Conservation (phyloP, 345 rosid species). For the Raphanus sativus region DNA sequence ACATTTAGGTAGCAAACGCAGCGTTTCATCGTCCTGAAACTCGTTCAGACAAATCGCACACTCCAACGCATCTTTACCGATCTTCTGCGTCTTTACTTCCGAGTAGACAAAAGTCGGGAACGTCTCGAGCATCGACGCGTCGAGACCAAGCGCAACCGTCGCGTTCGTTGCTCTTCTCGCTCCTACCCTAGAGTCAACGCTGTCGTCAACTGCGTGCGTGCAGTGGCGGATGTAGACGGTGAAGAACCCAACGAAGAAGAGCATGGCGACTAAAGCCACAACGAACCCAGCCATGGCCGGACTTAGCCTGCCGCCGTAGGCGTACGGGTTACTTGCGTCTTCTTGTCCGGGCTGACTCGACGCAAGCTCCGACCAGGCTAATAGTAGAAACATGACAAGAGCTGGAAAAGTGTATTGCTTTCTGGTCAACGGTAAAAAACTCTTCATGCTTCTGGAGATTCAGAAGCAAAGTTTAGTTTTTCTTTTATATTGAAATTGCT, state of each 20-base stretch:
- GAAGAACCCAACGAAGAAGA: conserved; percentile 61
- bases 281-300: conserved; percentile 69
- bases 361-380: conserved; percentile 24
- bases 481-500: not conserved
- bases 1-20: conserved; percentile 80
- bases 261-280: conserved; percentile 55
- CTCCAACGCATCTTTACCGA: conserved; percentile 78
- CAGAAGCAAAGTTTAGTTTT: no score
- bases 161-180: conserved; percentile 32
- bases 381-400: conserved; percentile 16
- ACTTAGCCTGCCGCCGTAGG: conserved; percentile 37
- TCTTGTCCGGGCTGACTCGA: conserved; percentile 11
- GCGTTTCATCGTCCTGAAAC: conserved; percentile 70
- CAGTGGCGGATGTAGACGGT: conserved; percentile 80
- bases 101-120: conserved; percentile 75
- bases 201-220: conserved; percentile 23
- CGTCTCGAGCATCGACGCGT: conserved; percentile 45
- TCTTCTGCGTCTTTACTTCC: conserved; percentile 65
- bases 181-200: conserved; percentile 2
- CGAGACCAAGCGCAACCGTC: conserved; percentile 56
- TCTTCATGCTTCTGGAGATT: not conserved
- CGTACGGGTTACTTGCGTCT: conserved; percentile 19
- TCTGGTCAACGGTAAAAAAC: not conserved
- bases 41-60: conserved; percentile 82
- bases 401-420: not conserved